Evolutionary conservation across 208 protist genomes (phyloP).

Genomic region (Leishmania gerbilli): DNA sequence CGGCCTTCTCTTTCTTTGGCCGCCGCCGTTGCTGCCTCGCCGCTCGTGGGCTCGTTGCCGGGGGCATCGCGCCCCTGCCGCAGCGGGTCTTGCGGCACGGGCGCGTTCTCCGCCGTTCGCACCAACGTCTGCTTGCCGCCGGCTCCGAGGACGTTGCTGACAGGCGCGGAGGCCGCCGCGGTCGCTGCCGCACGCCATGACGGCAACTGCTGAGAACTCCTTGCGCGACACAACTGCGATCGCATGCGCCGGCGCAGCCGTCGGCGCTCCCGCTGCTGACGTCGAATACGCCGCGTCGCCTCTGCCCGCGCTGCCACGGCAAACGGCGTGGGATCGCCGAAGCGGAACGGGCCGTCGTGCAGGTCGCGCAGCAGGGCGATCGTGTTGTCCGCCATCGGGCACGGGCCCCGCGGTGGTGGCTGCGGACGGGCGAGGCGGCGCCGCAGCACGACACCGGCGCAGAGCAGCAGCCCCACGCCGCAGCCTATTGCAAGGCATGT

Average conservation of each 20-base stretch:
- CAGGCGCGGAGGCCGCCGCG: not conserved
- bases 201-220: not conserved
- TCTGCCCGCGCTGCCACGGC: slow-evolving; percentile 20
- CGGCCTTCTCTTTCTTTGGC: not conserved
- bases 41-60: not conserved
- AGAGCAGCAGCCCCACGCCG: slow-evolving; percentile 16
- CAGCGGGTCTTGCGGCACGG: not conserved
- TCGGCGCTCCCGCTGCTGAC: slow-evolving; percentile 25
- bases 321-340: slow-evolving; percentile 33
- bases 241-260: slow-evolving; percentile 25
- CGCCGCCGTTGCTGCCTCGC: not conserved
- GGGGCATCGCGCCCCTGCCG: not conserved
- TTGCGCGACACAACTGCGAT: not conserved
- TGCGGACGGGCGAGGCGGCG: slow-evolving; percentile 7
- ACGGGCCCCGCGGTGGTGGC: slow-evolving; percentile 13
- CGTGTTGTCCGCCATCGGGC: slow-evolving; percentile 37
- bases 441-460: slow-evolving; percentile 18
- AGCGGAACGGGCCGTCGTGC: slow-evolving; percentile 54
- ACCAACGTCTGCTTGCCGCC: not conserved
- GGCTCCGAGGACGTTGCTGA: not conserved
- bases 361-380: slow-evolving; percentile 36
- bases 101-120: not conserved
- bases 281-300: slow-evolving; percentile 27
- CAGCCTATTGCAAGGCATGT: slow-evolving; percentile 8
- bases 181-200: not conserved